Conservation (phyloP, 768 basidiomycete species). For the Lactarius sp. region DNA sequence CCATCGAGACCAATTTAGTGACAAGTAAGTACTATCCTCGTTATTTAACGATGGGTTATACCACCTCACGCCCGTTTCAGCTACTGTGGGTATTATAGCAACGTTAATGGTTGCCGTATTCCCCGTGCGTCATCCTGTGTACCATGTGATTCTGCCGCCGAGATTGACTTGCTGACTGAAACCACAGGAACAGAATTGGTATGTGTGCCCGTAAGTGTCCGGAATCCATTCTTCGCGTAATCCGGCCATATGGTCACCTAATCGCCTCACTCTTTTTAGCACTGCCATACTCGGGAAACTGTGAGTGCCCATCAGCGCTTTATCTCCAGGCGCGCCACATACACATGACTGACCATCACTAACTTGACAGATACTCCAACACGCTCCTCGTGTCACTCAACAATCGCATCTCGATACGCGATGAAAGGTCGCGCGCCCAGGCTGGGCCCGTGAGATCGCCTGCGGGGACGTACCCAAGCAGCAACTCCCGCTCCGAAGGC, state of each 20-base stretch:
- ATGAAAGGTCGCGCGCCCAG: not conserved
- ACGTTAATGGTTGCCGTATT: not conserved
- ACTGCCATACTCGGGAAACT: constrained; percentile 17
- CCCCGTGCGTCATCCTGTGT: not conserved
- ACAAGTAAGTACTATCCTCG: constrained; percentile 8
- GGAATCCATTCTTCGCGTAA: not conserved
- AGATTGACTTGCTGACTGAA: not conserved
- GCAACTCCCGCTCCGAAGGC: not conserved
- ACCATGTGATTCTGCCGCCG: not conserved
- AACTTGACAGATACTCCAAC: constrained; percentile 25
- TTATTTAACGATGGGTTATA: no score
- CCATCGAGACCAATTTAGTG: constrained; percentile 29
- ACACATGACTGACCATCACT: not conserved
- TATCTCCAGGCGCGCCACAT: no score
- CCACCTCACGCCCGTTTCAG: not conserved
- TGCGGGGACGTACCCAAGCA: not conserved
- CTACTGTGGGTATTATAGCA: not conserved
- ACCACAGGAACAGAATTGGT: constrained; percentile 10
- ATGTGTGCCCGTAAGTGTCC: constrained; percentile 3
- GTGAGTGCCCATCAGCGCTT: constrained; percentile 7
- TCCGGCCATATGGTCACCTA: not conserved
- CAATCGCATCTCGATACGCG: constrained; percentile 19
- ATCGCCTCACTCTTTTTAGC: not conserved
- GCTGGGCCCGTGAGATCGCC: not conserved
- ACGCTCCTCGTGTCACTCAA: constrained; percentile 30